A percentile compares a stretch with the other conserved stretches of the same genome.
phyloP scores from a whole-genome alignment of 441 rosid species.

The Populus trichocarpa region DNA sequence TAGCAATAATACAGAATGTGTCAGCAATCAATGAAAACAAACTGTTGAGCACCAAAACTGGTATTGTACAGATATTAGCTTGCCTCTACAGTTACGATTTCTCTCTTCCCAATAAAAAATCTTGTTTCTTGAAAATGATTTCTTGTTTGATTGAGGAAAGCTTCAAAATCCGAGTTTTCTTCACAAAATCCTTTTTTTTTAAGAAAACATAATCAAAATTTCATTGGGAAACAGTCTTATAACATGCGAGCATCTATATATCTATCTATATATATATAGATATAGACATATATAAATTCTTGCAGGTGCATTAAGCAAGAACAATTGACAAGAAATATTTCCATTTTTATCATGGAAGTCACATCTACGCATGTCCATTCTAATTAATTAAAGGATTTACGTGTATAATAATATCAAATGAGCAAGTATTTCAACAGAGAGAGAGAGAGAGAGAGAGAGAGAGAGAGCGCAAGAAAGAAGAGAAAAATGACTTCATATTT shows the following conservation, averaged over 20 bases:
- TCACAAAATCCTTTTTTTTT: neutral
- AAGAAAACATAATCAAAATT: conserved; percentile 6
- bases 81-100: conserved; percentile 3
- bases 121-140: conserved; percentile 10
- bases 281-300: neutral
- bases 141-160: conserved; percentile 4
- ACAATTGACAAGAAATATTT: conserved; percentile 28
- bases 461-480: neutral
- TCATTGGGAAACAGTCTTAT: neutral
- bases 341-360: conserved; percentile 35
- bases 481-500: neutral
- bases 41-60: neutral
- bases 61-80: neutral
- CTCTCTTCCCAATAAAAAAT: conserved; percentile 25
- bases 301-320: conserved; percentile 26
- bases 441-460: neutral
- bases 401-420: conserved; percentile 10
- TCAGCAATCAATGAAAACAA: conserved; percentile 17
- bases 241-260: neutral
- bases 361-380: conserved; percentile 29
- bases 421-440: conserved; percentile 1
- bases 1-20: conserved; percentile 17
- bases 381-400: neutral
- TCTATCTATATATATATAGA: neutral
- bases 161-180: conserved; percentile 24